Percentiles rank a stretch among this genome's conserved stretches.
Evolutionary conservation across 768 basidiomycete species (phyloP).

Genomic region (Mycena galopus): DNA sequence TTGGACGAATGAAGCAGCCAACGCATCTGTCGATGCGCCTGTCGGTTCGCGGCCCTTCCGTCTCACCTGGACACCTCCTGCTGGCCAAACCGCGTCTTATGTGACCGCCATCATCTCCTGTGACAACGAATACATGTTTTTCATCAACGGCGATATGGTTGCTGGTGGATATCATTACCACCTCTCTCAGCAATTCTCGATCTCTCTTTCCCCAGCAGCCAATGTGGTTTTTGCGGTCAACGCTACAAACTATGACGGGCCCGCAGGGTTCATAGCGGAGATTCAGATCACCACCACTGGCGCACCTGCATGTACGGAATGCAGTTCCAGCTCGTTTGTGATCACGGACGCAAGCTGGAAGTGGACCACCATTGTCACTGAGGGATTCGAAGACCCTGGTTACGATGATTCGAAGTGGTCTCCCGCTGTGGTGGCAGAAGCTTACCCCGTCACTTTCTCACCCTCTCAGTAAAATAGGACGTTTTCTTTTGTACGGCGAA

Average conservation of each 20-base stretch:
- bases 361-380: constrained; percentile 30
- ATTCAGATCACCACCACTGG: constrained; percentile 32
- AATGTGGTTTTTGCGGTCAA: constrained; percentile 39
- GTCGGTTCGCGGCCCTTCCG: constrained; percentile 46
- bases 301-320: constrained; percentile 15
- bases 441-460: too few relatives aligned
- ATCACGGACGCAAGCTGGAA: constrained; percentile 43
- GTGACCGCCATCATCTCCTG: constrained; percentile 41
- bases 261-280: constrained; percentile 38
- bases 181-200: constrained; percentile 30
- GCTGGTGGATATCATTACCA: constrained; percentile 34
- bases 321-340: constrained; percentile 8
- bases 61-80: constrained; percentile 40
- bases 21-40: constrained; percentile 28
- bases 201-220: constrained; percentile 26
- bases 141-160: constrained; percentile 44
- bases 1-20: constrained; percentile 46
- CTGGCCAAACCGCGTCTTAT: constrained; percentile 36
- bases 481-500: too few relatives aligned
- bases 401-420: constrained; percentile 42
- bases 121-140: constrained; percentile 45
- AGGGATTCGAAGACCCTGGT: constrained; percentile 19
- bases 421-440: constrained; percentile 35
- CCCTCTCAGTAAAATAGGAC: too few relatives aligned
- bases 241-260: constrained; percentile 4